These are phyloP conservation scores for Triticum monococcum DNA, from an alignment of 176 grass and related monocot species.

Conservation along the genomic window DNA sequence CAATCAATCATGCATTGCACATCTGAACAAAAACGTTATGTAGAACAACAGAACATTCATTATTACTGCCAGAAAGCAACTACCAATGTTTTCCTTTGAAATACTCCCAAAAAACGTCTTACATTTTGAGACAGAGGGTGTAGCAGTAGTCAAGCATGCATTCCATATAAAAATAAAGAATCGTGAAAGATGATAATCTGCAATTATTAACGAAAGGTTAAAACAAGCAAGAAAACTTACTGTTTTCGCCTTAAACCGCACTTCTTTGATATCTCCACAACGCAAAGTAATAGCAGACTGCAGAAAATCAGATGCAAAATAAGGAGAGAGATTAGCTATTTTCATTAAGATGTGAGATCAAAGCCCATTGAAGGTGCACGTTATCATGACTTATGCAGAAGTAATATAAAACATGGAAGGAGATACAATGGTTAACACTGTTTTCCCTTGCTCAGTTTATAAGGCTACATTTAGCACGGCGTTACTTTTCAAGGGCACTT, in stretches of 20 bases:
- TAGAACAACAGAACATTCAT: too few relatives aligned
- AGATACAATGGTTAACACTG: too few relatives aligned
- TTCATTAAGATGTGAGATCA: too few relatives aligned
- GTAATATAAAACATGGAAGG: too few relatives aligned
- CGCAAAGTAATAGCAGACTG: slow-evolving; percentile 58
- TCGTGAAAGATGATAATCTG: background rate
- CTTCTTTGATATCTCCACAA: slow-evolving; percentile 60
- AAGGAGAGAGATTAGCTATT: background rate
- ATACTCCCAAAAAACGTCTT: background rate
- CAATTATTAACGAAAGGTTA: too few relatives aligned
- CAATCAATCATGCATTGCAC: background rate
- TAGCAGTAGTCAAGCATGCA: too few relatives aligned
- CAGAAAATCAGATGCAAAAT: slow-evolving; percentile 26
- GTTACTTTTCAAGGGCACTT: background rate
- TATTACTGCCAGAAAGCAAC: too few relatives aligned
- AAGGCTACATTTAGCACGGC: background rate
- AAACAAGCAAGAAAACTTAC: slow-evolving; percentile 39
- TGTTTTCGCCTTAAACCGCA: slow-evolving; percentile 71
- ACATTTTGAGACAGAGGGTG: too few relatives aligned
- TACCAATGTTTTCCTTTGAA: too few relatives aligned
- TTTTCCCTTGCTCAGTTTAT: background rate
- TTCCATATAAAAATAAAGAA: background rate
- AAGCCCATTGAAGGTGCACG: too few relatives aligned
- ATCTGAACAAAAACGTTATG: background rate
- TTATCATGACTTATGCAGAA: too few relatives aligned